Evolutionary conservation across 768 basidiomycete genomes (phyloP), one percentile per base, ranked within the genome.

Genomic region (Brasilioporus rufonigricans): DNA sequence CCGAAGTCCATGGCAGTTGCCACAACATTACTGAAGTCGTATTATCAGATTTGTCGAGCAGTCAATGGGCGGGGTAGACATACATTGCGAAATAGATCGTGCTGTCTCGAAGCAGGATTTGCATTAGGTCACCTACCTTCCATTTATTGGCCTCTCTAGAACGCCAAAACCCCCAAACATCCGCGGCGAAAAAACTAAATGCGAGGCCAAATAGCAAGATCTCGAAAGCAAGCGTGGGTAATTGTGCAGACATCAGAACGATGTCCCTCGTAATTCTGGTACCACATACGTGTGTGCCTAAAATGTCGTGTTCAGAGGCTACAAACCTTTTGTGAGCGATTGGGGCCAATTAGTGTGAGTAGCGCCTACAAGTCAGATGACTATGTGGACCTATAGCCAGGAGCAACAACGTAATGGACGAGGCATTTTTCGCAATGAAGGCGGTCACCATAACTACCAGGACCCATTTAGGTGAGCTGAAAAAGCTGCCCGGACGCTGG

Each of bases 21-120:
- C 13, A 12, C 18, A 6, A 38, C 12, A 18, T 27, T 57, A 7
- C 63, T 65, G 40, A 43, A n/a, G 23, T 10, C 12, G 38, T 19
- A 18, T 4, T 10, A 14, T 44, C 8, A 51, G 33, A 21, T 32
- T 38, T 10, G 1, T 32, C 33, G 19, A 19, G 19, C 1, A 11
- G 43, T 12, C 10, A 13, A 7, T 40, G 5, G n/a, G 21, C 26
- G 24, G 14, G 11, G 13, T 1, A n/a, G 23, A 56, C 61, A 1
- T 36, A 64, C 63, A 64, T 58, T 1, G 57, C 55, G 1, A 61
- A 64, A 51, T 64, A 64, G 23, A 63, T 36, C 0, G 50, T 61
- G 49, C 57, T 64, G 46, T 64, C 63, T 12, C 62, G 55, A 41
- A 58, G 45, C 27, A 64, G 26, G 45, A 64, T 59, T 27, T 40